Percentiles rank a stretch among this genome's conserved stretches.
Conservation (phyloP, 2,329 filamentous ascomycete species). For the Exophiala calicioides region DNA sequence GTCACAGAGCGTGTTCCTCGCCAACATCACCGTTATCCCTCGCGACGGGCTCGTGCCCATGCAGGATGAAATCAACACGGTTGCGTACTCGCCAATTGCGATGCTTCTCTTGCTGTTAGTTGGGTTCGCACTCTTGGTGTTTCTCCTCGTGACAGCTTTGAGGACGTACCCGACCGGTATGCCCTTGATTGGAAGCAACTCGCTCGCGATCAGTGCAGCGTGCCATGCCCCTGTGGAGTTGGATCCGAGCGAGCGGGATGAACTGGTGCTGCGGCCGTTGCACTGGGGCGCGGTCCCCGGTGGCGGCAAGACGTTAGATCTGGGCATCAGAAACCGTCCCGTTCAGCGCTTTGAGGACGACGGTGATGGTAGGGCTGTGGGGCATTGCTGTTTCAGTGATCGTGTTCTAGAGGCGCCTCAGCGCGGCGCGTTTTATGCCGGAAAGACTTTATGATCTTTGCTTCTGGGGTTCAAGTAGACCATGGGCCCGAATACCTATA, state of each 20-base stretch:
- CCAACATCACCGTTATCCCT: constrained; percentile 35
- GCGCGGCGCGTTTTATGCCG: constrained; percentile 28
- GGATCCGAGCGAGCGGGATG: constrained; percentile 21
- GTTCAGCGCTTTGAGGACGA: constrained; percentile 14
- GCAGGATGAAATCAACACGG: constrained; percentile 28
- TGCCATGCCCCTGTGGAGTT: constrained; percentile 33
- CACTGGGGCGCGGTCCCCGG: constrained; percentile 31
- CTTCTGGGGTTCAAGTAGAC: too few relatives aligned
- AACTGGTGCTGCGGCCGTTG: constrained; percentile 28
- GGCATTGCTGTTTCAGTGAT: constrained; percentile 33
- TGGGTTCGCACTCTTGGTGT: constrained; percentile 21
- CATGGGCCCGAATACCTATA: too few relatives aligned
- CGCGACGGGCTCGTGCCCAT: constrained; percentile 21
- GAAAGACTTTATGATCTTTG: constrained; percentile 1
- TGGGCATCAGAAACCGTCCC: constrained; percentile 14
- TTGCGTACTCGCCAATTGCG: constrained; percentile 31
- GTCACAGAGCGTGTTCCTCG: constrained; percentile 51
- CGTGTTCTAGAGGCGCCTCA: constrained; percentile 24
- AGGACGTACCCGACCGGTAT: constrained; percentile 33
- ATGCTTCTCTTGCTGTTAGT: constrained; percentile 29
- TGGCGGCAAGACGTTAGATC: constrained; percentile 13
- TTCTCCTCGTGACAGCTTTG: constrained; percentile 23
- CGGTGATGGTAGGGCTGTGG: constrained; percentile 18
- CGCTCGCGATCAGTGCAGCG: constrained; percentile 38
- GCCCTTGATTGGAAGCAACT: constrained; percentile 36